Percentiles rank a stretch among this genome's conserved stretches.
Evolutionary conservation across 441 rosid species (phyloP).

Genomic region (Adansonia gregorii): DNA sequence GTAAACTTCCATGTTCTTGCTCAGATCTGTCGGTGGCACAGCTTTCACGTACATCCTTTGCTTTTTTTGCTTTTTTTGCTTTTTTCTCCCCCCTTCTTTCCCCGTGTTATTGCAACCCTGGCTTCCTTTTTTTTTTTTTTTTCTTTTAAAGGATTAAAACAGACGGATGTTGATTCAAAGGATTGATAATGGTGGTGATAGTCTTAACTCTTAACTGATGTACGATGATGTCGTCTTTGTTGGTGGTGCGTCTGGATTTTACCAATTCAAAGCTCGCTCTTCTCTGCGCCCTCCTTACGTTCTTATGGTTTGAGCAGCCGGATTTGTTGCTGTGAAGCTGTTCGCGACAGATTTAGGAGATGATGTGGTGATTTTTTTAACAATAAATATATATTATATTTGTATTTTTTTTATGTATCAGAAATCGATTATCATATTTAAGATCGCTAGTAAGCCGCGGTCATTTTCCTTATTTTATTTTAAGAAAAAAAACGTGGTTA

Average conservation of each 20-base stretch:
- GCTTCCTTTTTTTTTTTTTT: neutral
- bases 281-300: neutral
- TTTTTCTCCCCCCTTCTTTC: neutral
- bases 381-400: no score
- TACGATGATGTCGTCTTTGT: neutral
- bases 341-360: neutral
- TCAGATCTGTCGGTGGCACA: slow-evolving; percentile 82
- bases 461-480: no score
- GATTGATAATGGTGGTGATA: neutral
- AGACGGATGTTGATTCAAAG: slow-evolving; percentile 13
- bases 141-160: neutral
- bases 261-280: neutral
- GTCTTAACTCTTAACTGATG: neutral
- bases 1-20: slow-evolving; percentile 97
- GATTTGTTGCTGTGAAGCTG: neutral
- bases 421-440: no score
- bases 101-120: neutral
- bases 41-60: slow-evolving; percentile 81
- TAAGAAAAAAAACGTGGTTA: neutral
- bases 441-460: no score
- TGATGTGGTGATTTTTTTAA: no score
- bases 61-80: neutral
- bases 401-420: no score
- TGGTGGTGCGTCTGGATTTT: neutral
- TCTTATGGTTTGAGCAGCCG: neutral